Evolutionary conservation across 768 basidiomycete genomes (phyloP).

Genomic region (Leccinum rimulosum): DNA sequence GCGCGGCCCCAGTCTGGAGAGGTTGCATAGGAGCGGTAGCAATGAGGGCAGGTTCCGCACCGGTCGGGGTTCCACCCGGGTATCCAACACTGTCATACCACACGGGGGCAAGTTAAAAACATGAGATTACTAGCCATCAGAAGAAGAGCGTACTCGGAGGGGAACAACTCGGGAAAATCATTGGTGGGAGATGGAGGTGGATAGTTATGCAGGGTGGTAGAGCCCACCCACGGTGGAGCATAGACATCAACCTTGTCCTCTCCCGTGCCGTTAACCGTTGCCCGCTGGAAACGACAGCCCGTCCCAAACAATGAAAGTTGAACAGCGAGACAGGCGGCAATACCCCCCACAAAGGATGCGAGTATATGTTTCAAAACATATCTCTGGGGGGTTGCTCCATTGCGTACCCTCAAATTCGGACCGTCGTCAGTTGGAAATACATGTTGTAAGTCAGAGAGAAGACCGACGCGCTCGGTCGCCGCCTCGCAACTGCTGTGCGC

Average conservation of each 20-base stretch:
- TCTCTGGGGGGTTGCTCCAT: conserved; percentile 16
- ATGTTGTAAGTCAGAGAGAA: conserved; percentile 32
- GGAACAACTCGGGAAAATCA: conserved; percentile 67
- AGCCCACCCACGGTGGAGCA: conserved; percentile 70
- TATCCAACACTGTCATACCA: conserved; percentile 53
- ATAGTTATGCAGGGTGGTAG: conserved; percentile 63
- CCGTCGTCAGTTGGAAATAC: conserved; percentile 4
- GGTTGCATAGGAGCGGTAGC: conserved; percentile 79
- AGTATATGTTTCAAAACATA: conserved; percentile 36
- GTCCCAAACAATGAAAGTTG: conserved; percentile 43
- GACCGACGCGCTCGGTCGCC: conserved; percentile 33
- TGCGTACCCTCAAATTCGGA: conserved; percentile 4
- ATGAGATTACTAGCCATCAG: not conserved
- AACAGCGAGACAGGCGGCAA: conserved; percentile 46
- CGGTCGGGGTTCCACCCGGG: conserved; percentile 74
- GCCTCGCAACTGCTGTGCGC: not conserved
- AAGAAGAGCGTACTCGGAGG: conserved; percentile 41
- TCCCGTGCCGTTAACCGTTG: not conserved
- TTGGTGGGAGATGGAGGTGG: conserved; percentile 78
- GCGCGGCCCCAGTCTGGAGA: conserved; percentile 64
- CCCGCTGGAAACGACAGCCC: conserved; percentile 30
- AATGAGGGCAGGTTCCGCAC: conserved; percentile 71
- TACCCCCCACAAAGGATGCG: conserved; percentile 53
- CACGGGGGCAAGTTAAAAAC: not conserved
- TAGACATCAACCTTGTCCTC: conserved; percentile 32